Base-by-base conservation (phyloP, 768 basidiomycete species). In the Auriscalpium orientale region DNA sequence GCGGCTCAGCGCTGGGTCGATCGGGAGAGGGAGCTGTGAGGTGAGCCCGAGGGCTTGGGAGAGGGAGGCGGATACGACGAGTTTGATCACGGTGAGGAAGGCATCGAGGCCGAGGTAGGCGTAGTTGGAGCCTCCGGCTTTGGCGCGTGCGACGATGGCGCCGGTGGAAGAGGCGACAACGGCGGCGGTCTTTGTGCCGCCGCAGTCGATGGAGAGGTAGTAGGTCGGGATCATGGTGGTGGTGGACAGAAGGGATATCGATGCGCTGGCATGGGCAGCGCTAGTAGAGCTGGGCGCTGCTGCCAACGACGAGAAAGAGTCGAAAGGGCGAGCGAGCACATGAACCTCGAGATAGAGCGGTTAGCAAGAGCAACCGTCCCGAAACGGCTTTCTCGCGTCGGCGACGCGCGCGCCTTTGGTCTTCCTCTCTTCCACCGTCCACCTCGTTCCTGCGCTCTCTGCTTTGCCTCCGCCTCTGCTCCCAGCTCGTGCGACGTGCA, bases 151-250 rank as follows among this genome's bases (percentile, higher is more conserved):
- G 46, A 90, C 56, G 62, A 91, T 78, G 5, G 71, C 69, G 59
- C 90, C 87, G 2, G 74, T 60, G 18, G 66, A 61, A 65, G 84
- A 76, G 57, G 76, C 76, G 67, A 95, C 81, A 57, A 80, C 88
- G 7, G 80, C 88, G 28, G 86, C 80, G 10, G 93, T 93, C 73
- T 95, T 95, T 46, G 89, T 89, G 20, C 90, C 92, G 34, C 92
- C 92, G 58, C 91, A 92, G 70, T 93, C 91, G 59, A 89, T 85
- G 65, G 86, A 91, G 60, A 93, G 83, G 65, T 81, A 88, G 63
- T 89, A 35, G 6, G 55, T 52, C 16, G 46, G 51, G 40, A 43
- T 18, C 40, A 43, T 43, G 40, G 18, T 43, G 40, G 18, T 43
- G 40, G 40, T 28, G 28, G 28, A 28, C 22, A 28, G 22, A 28